Evolutionary conservation across 495 filamentous ascomycete species (phyloP), one percentile per base, ranked within the genome.

Genomic region (Extremus antarcticus): DNA sequence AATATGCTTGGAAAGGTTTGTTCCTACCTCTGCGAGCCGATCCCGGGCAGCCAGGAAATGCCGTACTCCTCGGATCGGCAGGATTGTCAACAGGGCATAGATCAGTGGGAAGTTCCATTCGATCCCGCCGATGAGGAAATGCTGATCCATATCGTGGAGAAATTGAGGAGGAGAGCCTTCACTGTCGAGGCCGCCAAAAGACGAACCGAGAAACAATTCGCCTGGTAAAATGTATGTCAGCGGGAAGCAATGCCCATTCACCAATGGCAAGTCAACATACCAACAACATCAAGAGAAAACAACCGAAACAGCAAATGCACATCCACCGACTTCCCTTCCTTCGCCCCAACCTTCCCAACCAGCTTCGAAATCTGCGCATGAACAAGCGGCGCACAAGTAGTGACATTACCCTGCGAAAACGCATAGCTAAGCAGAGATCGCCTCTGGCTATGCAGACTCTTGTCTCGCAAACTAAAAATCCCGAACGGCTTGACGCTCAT

Each of bases 361-460:
- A 75, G 62, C 39, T 64, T 35, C 1, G 61, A 56, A 47, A 69
- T 66, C 0, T 59, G 1, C 64, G 55, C 7, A 56, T 55, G 52
- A 71, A 71, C 50, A 75, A 74, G 3, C 57, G 66, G 17, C 68
- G 55, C 4, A 74, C 50, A 0, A 68, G 68, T 66, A 40, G 56
- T 47, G 65, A 35, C 29, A 35, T 35, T 35, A 4, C 7, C 29
- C 29, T 35, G 29, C 29, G 29, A 35, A 13, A 35, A 35, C 4
- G 29, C 29, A 35, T 35, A 35, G 13, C 29, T 35, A 4, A 35
- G 29, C 62, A 21, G 51, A 29, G 55, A 25, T 47, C 1, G 52
- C 72, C 68, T 73, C 75, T 76, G 11, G 70, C 58, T 19, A 66
- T 67, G 17, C 74, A 19, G 59, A 13, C 72, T 56, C 3, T 54